Percentiles rank a stretch among this genome's conserved stretches.
These are phyloP conservation scores for Verticillium dahliae DNA, from an alignment of 2,329 filamentous ascomycete species.

Conservation along the genomic window DNA sequence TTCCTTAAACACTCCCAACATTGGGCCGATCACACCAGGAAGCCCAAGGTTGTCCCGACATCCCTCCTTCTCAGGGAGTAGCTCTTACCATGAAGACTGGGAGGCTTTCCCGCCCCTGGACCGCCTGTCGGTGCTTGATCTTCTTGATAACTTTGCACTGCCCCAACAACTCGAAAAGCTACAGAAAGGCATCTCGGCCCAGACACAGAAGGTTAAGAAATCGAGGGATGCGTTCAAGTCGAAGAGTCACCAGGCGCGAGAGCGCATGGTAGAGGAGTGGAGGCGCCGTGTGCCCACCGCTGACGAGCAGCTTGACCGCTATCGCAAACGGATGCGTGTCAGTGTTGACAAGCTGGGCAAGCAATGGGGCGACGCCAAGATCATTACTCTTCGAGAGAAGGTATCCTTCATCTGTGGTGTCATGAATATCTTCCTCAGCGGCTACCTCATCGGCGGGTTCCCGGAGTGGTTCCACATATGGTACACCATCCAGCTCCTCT, in stretches of 20 bases:
- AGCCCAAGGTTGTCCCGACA: conserved; percentile 65
- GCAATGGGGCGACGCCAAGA: conserved; percentile 84
- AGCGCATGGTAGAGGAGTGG: conserved; percentile 91
- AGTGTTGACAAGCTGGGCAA: conserved; percentile 82
- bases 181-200: conserved; percentile 72
- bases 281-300: conserved; percentile 76
- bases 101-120: conserved; percentile 83
- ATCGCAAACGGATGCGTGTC: conserved; percentile 77
- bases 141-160: conserved; percentile 88
- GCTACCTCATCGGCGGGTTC: conserved; percentile 81
- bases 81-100: conserved; percentile 83
- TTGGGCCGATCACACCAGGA: conserved; percentile 36
- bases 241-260: conserved; percentile 70
- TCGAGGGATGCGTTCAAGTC: conserved; percentile 76
- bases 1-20: conserved; percentile 41
- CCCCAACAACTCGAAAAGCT: conserved; percentile 87
- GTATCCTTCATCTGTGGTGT: conserved; percentile 93
- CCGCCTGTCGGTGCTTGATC: conserved; percentile 82
- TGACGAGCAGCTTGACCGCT: conserved; percentile 88
- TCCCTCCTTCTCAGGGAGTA: conserved; percentile 75
- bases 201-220: conserved; percentile 77
- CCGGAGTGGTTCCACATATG: conserved; percentile 86
- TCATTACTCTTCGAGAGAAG: conserved; percentile 87
- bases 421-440: conserved; percentile 94
- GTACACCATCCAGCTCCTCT: conserved; percentile 82